Conservation (phyloP, 1,284 basidiomycete genomes). For the Austroboletus novae-zelandiae region DNA sequence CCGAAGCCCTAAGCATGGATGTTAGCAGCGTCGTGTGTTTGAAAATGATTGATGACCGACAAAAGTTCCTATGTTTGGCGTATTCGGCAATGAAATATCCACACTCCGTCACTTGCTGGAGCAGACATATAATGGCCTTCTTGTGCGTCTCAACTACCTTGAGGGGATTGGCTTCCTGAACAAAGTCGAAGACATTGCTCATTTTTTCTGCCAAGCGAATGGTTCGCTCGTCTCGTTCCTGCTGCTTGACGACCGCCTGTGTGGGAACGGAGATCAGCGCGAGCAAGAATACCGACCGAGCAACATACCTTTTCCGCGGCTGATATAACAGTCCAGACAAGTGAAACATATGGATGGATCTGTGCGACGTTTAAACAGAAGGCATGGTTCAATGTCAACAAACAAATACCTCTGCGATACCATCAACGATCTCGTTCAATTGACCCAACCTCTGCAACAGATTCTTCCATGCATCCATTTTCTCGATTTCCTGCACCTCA, state of each 20-base stretch:
- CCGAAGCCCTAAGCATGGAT: no score
- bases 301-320: background rate
- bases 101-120: no score
- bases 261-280: background rate
- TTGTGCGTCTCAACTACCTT: no score
- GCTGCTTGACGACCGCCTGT: background rate
- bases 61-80: no score
- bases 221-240: background rate
- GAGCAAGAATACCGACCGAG: background rate
- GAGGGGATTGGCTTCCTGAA: no score
- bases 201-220: background rate
- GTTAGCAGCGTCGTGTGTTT: no score
- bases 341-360: background rate
- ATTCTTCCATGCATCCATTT: background rate
- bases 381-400: background rate
- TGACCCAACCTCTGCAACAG: background rate
- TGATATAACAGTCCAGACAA: background rate
- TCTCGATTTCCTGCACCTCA: background rate
- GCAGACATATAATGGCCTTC: no score
- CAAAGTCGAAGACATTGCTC: no score
- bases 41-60: no score
- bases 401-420: background rate
- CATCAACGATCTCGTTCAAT: conserved; percentile 1
- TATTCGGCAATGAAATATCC: no score
- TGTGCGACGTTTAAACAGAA: background rate